Base-by-base conservation (phyloP, 768 basidiomycete genomes). In the Pleurotus tuoliensis region DNA sequence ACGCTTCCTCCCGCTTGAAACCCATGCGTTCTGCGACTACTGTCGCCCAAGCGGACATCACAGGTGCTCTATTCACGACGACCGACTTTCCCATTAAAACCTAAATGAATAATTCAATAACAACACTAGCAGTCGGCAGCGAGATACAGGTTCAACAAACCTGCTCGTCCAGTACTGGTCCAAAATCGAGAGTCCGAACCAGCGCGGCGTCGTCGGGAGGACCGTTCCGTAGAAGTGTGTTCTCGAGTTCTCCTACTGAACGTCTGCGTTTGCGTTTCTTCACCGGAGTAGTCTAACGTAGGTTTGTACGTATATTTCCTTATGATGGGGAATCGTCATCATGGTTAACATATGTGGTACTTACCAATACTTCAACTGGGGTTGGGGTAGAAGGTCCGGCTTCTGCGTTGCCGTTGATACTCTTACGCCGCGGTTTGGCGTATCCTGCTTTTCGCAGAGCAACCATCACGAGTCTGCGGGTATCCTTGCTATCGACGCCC, bases 11-110 rank as follows among this genome's bases (percentile, higher is more conserved):
- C 57, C 88, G 77, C 50, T 84, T 80, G 69, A 98, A 98, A 2
- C 94, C 91, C 59, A 97, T 76, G 39, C 86, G 79, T 63, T 93
- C 91, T 3, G 92, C 89, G 24, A 98, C 91, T 34, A 92, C 71
- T 51, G 81, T 89, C 2, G 92, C 85, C 96, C 96, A 98, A 1
- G 90, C 93, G 55, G 87, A 94, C 90, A 98, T 91, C 45, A 98
- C 78, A 0, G 96, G 96, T 1, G 96, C 95, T 20, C 96, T 86
- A 69, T 98, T 98, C 45, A 92, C 80, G 16, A 92, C 78, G 16
- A 83, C 77, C 6, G 74, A 77, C 61, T 92, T 87, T 16, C 69
- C 70, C 59, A 69, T 74, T 43, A 97, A 76, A 6, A 76, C 67
- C 90, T 93, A 25, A 58, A 45, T 45, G 3, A n/a, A 39, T 52